phyloP scores from a whole-genome alignment of 495 filamentous ascomycete genomes.

The Pseudomonodictys pantanalensis region DNA sequence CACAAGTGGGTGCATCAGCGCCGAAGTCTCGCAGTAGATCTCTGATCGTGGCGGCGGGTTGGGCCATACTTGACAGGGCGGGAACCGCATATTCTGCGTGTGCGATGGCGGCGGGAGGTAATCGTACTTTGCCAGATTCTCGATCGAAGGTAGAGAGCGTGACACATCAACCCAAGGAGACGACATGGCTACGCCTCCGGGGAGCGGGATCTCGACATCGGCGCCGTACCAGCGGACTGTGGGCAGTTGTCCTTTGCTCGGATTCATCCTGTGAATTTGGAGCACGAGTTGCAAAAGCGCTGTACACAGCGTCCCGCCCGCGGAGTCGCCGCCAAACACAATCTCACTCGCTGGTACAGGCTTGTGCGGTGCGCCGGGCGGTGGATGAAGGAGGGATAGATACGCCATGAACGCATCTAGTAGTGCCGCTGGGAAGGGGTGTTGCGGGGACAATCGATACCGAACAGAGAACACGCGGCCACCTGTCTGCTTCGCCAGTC shows the following conservation, averaged over 20 bases:
- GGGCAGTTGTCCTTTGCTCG: constrained; percentile 20
- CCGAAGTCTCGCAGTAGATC: constrained; percentile 62
- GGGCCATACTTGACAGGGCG: constrained; percentile 68
- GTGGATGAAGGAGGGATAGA: constrained; percentile 77
- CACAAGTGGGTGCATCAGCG: constrained; percentile 72
- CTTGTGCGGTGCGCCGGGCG: constrained; percentile 66
- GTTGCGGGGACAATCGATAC: constrained; percentile 85
- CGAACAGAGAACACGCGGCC: constrained; percentile 71
- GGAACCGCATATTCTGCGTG: constrained; percentile 42
- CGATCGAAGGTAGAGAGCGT: constrained; percentile 68
- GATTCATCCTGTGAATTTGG: constrained; percentile 56
- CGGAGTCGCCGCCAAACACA: constrained; percentile 80
- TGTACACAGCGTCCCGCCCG: constrained; percentile 74
- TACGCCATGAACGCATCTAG: constrained; percentile 83
- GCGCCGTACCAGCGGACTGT: constrained; percentile 63
- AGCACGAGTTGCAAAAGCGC: constrained; percentile 72
- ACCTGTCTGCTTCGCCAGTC: constrained; percentile 51
- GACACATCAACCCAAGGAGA: constrained; percentile 79
- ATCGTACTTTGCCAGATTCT: constrained; percentile 63
- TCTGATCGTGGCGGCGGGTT: constrained; percentile 62
- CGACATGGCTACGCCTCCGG: constrained; percentile 62
- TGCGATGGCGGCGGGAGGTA: constrained; percentile 59
- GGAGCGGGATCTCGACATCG: constrained; percentile 60
- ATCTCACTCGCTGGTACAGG: constrained; percentile 69
- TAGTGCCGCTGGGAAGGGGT: constrained; percentile 77